These are phyloP conservation scores for Candida sanyaensis DNA, from an alignment of 1,139 yeast genomes.

Conservation along the genomic window DNA sequence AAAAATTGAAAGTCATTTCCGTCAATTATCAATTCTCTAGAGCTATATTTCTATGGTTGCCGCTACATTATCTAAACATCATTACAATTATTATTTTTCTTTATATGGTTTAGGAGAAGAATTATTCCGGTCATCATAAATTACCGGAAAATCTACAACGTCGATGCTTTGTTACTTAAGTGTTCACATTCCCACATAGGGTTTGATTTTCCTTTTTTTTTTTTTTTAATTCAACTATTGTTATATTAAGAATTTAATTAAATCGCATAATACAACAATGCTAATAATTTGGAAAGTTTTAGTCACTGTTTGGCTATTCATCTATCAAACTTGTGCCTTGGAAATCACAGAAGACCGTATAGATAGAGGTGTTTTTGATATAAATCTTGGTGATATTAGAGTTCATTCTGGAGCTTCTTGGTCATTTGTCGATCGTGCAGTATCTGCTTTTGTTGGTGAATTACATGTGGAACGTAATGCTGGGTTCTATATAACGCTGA, in stretches of 20 bases:
- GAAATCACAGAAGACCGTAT: constrained; percentile 9
- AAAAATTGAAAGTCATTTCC: no score
- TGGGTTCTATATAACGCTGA: constrained; percentile 19
- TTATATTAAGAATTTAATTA: not conserved
- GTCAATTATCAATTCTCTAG: no score
- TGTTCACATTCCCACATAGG: no score
- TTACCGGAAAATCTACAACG: no score
- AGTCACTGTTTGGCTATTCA: not conserved
- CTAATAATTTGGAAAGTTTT: not conserved
- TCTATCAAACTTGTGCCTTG: not conserved
- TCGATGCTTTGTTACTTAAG: no score
- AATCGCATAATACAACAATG: not conserved
- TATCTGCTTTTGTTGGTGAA: constrained; percentile 23
- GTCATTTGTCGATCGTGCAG: constrained; percentile 33
- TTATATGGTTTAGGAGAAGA: no score
- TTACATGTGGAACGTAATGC: constrained; percentile 22
- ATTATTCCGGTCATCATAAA: no score
- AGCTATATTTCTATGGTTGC: no score
- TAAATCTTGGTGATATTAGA: constrained; percentile 20
- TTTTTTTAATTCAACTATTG: not conserved
- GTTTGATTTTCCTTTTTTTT: no score
- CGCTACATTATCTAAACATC: no score
- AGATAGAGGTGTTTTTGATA: constrained; percentile 20
- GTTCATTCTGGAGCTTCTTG: constrained; percentile 31
- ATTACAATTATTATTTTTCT: no score